Evolutionary conservation across 2,329 filamentous ascomycete genomes (phyloP), one percentile per base, ranked within the genome.

Genomic region (Phaeoacremonium minimum): DNA sequence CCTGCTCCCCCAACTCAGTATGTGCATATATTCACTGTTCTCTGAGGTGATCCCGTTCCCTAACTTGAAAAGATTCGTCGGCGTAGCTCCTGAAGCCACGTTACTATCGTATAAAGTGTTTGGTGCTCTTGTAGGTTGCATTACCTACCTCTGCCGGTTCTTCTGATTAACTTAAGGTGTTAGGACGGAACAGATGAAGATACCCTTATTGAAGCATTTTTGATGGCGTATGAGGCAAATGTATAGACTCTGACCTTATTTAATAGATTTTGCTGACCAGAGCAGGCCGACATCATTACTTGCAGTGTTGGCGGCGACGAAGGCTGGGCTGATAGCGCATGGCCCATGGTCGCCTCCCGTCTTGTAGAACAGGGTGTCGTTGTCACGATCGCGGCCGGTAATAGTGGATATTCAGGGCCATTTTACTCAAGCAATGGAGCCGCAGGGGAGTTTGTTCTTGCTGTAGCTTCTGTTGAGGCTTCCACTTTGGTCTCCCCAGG

Each of bases 371-470:
- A 55, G 3, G 65, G 65, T 14, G 56, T 66, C 3, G 56, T 62
- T 15, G 57, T 64, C 30, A 56, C 60, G 5, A 56, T 67, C 19
- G 57, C 63, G 0, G 62, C 56, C 6, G 66, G 66, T 7, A 69
- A 70, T 36, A 55, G 57, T 15, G 66, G 66, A 9, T 43, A 47
- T 11, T 18, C 28, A 12, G 46, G 40, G 9, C 36, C 45, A 30
- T 61, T 63, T 35, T 47, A 50, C 17, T 36, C 46, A 30, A 43
- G 37, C 33, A 30, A 28, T 19, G 42, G 39, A 6, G 33, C 29
- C 3, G 31, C 18, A 18, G 42, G 49, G 34, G 45, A 49, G 4
- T 45, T 54, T 28, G 41, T 42, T 18, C 41, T 50, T 1, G 43
- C 52, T 12, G 36, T 30, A 45, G 42, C 9, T 29, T 55, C 17